A percentile compares a stretch with the other conserved stretches of the same genome.
phyloP scores from a whole-genome alignment of 2,329 filamentous ascomycete species.

The Trichophyton benhamiae region DNA sequence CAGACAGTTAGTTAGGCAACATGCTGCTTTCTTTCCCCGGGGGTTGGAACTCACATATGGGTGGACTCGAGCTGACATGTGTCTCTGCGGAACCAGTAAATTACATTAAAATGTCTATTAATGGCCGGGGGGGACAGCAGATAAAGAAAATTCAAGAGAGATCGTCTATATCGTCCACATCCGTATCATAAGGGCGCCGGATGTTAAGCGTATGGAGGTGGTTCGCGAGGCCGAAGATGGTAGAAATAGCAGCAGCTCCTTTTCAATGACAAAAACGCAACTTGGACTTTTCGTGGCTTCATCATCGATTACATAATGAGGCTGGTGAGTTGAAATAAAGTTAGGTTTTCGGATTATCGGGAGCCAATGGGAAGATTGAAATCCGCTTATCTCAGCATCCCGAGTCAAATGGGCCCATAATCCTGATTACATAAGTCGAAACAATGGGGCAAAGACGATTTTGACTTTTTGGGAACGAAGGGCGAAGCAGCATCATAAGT shows the following conservation, averaged over 20 bases:
- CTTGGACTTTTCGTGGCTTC: slow-evolving; percentile 1
- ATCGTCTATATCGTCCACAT: not conserved
- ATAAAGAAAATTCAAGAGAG: not conserved
- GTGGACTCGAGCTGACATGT: not conserved
- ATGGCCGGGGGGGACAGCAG: not conserved
- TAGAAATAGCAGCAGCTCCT: not conserved
- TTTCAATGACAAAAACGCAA: not conserved
- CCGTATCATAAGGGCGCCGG: not conserved
- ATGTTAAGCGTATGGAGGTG: not conserved
- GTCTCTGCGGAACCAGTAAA: not conserved
- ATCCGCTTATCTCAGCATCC: not conserved
- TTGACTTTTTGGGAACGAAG: not conserved
- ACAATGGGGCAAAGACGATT: not conserved
- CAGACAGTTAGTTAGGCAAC: not conserved
- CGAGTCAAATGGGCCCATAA: not conserved
- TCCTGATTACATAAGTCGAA: not conserved
- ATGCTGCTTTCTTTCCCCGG: not conserved
- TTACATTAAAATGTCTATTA: slow-evolving; percentile 4
- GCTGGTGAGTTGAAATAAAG: not conserved
- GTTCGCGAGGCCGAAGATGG: not conserved
- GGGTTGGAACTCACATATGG: not conserved
- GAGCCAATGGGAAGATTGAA: not conserved
- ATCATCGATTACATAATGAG: not conserved
- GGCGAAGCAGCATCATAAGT: not conserved
- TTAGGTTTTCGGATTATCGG: not conserved